A percentile compares a stretch with the other conserved stretches of the same genome.
Conservation (phyloP, 306 rosid genomes). For the Glycyrrhiza uralensis region DNA sequence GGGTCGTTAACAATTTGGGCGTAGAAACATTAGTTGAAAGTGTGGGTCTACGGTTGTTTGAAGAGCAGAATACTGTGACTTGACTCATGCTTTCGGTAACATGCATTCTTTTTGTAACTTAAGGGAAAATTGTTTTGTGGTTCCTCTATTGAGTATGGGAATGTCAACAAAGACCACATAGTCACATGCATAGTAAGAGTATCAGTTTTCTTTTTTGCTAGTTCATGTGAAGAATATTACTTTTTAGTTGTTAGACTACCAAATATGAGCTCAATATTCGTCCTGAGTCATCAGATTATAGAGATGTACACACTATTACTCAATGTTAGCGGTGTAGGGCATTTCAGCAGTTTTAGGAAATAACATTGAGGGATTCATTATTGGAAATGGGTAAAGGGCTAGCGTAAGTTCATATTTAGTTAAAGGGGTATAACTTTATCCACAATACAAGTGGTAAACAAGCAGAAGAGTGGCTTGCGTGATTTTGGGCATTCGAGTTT, state of each 20-base stretch:
- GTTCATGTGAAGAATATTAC: constrained; percentile 4
- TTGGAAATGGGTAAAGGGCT: too few relatives aligned
- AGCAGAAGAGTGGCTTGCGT: background rate
- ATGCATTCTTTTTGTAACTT: constrained; percentile 66
- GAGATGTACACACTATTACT: background rate
- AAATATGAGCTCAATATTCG: background rate
- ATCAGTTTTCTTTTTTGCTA: background rate
- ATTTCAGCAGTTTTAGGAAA: background rate
- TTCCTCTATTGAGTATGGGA: constrained; percentile 37
- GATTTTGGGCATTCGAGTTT: background rate
- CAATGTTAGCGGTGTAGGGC: background rate
- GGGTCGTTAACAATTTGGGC: constrained; percentile 41
- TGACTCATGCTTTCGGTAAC: constrained; percentile 41
- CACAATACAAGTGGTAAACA: background rate
- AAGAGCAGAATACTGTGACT: constrained; percentile 28
- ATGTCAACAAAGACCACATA: constrained; percentile 33
- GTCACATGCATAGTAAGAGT: constrained; percentile 29
- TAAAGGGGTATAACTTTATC: background rate
- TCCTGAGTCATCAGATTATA: background rate
- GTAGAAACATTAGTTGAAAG: constrained; percentile 38
- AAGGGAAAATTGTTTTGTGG: constrained; percentile 32
- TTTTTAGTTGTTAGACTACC: background rate
- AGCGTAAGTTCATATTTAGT: background rate
- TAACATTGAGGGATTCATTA: background rate
- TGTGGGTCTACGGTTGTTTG: constrained; percentile 39